A percentile compares a stretch with the other conserved stretches of the same genome.
phyloP scores from a whole-genome alignment of 2,329 filamentous ascomycete genomes.

The Rutstroemia sp. region DNA sequence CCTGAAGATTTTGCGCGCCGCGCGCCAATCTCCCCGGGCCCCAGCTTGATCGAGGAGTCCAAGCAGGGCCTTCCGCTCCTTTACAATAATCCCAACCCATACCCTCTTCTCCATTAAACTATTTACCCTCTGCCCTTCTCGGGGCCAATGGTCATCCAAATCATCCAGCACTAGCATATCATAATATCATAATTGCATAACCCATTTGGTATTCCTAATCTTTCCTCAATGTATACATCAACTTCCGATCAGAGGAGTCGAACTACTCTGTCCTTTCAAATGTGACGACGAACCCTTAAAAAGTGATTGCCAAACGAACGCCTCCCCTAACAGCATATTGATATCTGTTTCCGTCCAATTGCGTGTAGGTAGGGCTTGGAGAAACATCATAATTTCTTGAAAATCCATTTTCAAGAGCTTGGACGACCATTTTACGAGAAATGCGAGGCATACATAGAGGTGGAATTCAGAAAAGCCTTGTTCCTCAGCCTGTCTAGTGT shows the following conservation, averaged over 20 bases:
- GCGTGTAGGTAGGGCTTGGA: slow-evolving; percentile 87
- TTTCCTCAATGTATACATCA: not conserved
- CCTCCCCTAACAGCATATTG: slow-evolving; percentile 88
- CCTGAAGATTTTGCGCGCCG: too few species aligned
- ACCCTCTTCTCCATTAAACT: too few species aligned
- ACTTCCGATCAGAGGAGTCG: slow-evolving; percentile 21
- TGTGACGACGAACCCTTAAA: slow-evolving; percentile 94
- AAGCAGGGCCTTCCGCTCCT: too few species aligned
- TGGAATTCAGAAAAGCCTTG: slow-evolving; percentile 98
- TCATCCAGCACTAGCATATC: too few species aligned
- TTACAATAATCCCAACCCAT: too few species aligned
- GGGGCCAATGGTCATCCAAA: too few species aligned
- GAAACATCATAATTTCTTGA: slow-evolving; percentile 98
- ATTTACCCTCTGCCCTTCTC: too few species aligned
- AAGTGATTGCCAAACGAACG: slow-evolving; percentile 96
- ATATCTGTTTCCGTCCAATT: slow-evolving; percentile 98
- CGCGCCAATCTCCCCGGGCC: too few species aligned
- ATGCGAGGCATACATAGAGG: slow-evolving; percentile 95
- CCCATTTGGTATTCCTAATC: too few species aligned
- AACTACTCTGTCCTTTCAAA: slow-evolving; percentile 47
- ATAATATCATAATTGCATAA: too few species aligned
- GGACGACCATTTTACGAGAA: slow-evolving; percentile 96
- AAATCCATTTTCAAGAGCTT: slow-evolving; percentile 97
- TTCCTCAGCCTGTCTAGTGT: slow-evolving; percentile 69
- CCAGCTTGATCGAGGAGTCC: too few species aligned